These are phyloP conservation scores for Chloris gayana DNA, from an alignment of 176 grass and related monocot species.

Conservation along the genomic window DNA sequence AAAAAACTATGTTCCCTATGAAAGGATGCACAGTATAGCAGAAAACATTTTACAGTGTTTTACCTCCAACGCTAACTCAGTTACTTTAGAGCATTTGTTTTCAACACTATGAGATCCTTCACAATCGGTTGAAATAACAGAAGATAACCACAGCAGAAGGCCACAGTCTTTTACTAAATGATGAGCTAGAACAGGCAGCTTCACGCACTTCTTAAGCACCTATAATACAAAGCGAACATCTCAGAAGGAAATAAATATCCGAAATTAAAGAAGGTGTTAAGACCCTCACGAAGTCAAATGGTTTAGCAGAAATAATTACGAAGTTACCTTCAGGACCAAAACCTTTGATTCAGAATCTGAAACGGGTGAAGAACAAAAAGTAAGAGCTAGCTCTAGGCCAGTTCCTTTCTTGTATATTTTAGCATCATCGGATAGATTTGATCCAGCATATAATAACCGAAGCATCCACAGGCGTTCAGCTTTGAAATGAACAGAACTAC, in stretches of 20 bases:
- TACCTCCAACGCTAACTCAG: slow-evolving; percentile 81
- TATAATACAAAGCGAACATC: slow-evolving; percentile 48
- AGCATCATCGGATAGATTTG: slow-evolving; percentile 83
- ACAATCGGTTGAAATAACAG: slow-evolving; percentile 57
- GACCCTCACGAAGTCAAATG: slow-evolving; percentile 25
- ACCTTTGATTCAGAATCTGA: slow-evolving; percentile 69
- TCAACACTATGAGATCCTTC: slow-evolving; percentile 39
- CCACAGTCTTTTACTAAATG: slow-evolving; percentile 85
- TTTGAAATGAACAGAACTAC: slow-evolving; percentile 80
- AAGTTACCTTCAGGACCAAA: slow-evolving; percentile 75
- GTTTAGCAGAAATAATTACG: slow-evolving; percentile 20
- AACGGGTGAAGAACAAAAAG: slow-evolving; percentile 74
- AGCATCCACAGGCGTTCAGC: slow-evolving; percentile 85
- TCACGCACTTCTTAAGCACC: slow-evolving; percentile 84
- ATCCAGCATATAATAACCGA: slow-evolving; percentile 84
- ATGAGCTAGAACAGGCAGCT: slow-evolving; percentile 65
- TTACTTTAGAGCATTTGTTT: slow-evolving; percentile 42
- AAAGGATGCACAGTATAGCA: slow-evolving; percentile 4
- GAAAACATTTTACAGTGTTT: slow-evolving; percentile 33
- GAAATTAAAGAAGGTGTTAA: slow-evolving; percentile 30
- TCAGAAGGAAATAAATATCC: slow-evolving; percentile 38
- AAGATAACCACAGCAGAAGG: slow-evolving; percentile 76
- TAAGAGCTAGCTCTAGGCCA: slow-evolving; percentile 63
- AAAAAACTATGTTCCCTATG: background rate
- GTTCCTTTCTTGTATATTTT: slow-evolving; percentile 71